Evolutionary conservation across 257 asterid genomes (phyloP).

Genomic region (Cynanchum wilfordii): DNA sequence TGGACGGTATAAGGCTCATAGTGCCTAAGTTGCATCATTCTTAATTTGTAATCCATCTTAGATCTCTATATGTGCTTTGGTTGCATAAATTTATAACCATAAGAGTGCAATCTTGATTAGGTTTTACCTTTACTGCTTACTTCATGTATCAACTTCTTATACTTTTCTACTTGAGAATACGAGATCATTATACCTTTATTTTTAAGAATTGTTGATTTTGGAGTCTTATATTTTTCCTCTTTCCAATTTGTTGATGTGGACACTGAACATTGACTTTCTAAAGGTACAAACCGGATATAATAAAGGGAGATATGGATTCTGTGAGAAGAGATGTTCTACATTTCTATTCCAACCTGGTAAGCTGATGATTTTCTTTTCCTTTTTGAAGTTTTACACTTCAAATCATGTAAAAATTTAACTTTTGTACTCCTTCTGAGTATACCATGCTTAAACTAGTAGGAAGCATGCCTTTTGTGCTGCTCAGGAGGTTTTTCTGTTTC

Average conservation of each 20-base stretch:
- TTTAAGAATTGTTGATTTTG: background rate
- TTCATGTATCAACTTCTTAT: background rate
- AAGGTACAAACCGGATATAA: slow-evolving; percentile 80
- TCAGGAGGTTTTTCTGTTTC: background rate
- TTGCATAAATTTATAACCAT: background rate
- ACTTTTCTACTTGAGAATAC: background rate
- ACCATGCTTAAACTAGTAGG: background rate
- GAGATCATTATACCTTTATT: background rate
- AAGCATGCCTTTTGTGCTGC: background rate
- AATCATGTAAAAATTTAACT: background rate
- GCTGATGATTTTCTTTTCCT: slow-evolving; percentile 9
- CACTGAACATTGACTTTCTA: slow-evolving; percentile 15
- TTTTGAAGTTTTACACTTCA: background rate
- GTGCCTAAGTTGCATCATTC: background rate
- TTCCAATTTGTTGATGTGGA: background rate
- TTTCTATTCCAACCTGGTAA: slow-evolving; percentile 56
- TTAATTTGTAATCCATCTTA: background rate
- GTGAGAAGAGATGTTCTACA: slow-evolving; percentile 65
- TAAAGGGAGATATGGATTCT: slow-evolving; percentile 95
- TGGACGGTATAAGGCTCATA: no score
- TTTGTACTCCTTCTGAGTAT: background rate
- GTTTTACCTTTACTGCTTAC: background rate
- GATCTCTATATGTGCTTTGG: background rate
- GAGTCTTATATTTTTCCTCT: background rate
- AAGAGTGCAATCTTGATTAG: background rate